Evolutionary conservation across 2,329 filamentous ascomycete genomes (phyloP), one percentile per base, ranked within the genome.

Genomic region (Colletotrichum sublineola): DNA sequence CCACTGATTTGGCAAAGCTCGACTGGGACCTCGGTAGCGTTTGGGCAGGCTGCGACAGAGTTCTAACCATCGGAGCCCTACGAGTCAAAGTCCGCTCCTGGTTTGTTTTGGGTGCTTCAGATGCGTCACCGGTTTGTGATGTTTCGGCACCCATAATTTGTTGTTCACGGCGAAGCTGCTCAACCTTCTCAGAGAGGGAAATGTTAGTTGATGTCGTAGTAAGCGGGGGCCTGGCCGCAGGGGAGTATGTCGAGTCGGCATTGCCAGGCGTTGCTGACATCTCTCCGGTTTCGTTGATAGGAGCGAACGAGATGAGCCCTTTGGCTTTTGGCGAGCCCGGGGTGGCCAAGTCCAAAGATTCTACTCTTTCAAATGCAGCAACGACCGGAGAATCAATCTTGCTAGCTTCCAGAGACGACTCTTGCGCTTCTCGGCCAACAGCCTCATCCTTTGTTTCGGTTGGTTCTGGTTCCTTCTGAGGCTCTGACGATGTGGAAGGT

Each of bases 131-230:
- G 68, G 18, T 71, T 24, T 68, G 75, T 2, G 72, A 76, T n/a
- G 75, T 76, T 63, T 85, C 82, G 11, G 76, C 75, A 5, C 78
- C 76, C 53, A 77, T 75, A 3, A 80, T 77, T 53, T 82, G 82
- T 36, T 88, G 85, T 73, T 87, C 86, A 20, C 86, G 85, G 24
- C 87, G 86, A 67, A 88, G 81, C 70, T 88, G 84, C 60, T 88
- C 86, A 3, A 87, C 82, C 73, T 83, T 87, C 67, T 88, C 86
- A 0, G 82, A 81, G 60, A 88, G 76, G 0, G 79, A 78, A 55
- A 79, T 71, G 5, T 63, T 71, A 14, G 66, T 73, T 40, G 67
- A 67, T 29, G 55, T 42, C 15, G 71, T 55, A n/a, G 38, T 58
- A 7, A 71, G 71, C 20, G 61, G 50, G 3, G 68, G 71, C 48